phyloP scores from a whole-genome alignment of 164 flowering plant species.

The Litsea cubeba region DNA sequence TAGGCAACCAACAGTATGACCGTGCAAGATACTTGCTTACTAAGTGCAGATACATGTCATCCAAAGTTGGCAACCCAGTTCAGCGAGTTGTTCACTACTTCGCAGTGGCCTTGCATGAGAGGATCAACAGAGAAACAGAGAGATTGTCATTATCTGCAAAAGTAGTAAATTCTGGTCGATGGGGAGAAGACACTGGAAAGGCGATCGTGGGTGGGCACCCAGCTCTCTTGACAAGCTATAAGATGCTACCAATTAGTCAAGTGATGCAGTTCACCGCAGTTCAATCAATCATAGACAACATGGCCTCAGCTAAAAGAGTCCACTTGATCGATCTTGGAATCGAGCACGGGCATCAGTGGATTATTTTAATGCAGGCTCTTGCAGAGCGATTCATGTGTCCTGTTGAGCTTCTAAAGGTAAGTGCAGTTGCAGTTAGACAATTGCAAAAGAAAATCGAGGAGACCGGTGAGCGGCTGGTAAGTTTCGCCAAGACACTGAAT shows the following conservation, averaged over 20 bases:
- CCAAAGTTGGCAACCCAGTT: slow-evolving; percentile 34
- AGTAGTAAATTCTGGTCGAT: neutral
- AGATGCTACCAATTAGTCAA: slow-evolving; percentile 30
- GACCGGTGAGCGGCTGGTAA: slow-evolving; percentile 30
- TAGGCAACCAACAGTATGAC: slow-evolving; percentile 38
- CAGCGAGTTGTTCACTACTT: slow-evolving; percentile 46
- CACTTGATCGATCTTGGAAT: slow-evolving; percentile 46
- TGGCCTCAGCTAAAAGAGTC: slow-evolving; percentile 29
- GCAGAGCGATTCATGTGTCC: slow-evolving; percentile 18
- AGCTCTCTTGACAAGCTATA: slow-evolving; percentile 20
- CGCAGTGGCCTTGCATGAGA: slow-evolving; percentile 45
- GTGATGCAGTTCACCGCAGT: slow-evolving; percentile 40
- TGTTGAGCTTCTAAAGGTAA: slow-evolving; percentile 45
- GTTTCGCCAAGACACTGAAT: slow-evolving; percentile 33
- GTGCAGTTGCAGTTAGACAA: slow-evolving; percentile 26
- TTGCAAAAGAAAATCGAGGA: slow-evolving; percentile 18
- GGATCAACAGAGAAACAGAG: slow-evolving; percentile 42
- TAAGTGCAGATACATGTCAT: slow-evolving; percentile 31
- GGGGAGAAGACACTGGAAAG: slow-evolving; percentile 14
- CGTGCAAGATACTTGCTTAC: slow-evolving; percentile 34
- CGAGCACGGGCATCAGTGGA: slow-evolving; percentile 34
- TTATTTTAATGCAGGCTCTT: slow-evolving; percentile 50
- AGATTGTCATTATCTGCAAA: slow-evolving; percentile 8
- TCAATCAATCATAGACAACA: slow-evolving; percentile 41
- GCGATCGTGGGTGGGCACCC: slow-evolving; percentile 17